Evolutionary conservation across 192 early-diverging fungal genomes (phyloP).

Genomic region (Piromyces sp.): DNA sequence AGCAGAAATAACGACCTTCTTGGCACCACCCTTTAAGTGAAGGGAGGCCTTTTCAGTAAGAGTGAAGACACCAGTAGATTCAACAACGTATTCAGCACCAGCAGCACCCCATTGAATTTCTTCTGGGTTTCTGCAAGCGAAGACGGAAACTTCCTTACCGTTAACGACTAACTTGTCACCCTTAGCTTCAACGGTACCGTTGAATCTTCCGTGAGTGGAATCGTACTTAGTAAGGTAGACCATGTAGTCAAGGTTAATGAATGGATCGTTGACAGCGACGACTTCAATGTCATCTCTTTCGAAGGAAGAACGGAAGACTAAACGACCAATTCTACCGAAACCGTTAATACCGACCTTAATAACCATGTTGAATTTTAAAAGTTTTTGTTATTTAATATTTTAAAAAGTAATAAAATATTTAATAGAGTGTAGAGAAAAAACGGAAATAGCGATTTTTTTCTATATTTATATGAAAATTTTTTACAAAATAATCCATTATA

Average conservation of each 20-base stretch:
- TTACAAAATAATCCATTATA: neutral
- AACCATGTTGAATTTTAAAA: neutral
- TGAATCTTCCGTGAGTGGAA: slow-evolving; percentile 92
- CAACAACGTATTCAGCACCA: slow-evolving; percentile 83
- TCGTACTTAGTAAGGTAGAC: slow-evolving; percentile 68
- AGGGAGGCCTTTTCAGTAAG: slow-evolving; percentile 64
- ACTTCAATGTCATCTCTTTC: slow-evolving; percentile 53
- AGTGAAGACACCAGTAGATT: slow-evolving; percentile 98
- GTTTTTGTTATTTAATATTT: neutral
- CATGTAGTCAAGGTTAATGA: slow-evolving; percentile 93
- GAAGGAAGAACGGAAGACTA: slow-evolving; percentile 80
- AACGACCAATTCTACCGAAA: slow-evolving; percentile 96
- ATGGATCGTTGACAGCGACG: slow-evolving; percentile 91
- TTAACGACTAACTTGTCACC: slow-evolving; percentile 81
- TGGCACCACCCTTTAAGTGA: slow-evolving; percentile 85
- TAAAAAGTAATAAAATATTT: neutral
- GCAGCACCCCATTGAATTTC: slow-evolving; percentile 74
- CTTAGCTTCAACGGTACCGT: slow-evolving; percentile 61
- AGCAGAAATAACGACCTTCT: slow-evolving; percentile 98
- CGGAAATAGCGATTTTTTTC: neutral
- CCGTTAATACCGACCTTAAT: slow-evolving; percentile 7
- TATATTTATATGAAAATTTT: neutral
- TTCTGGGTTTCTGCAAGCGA: slow-evolving; percentile 55
- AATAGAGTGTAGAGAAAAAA: neutral
- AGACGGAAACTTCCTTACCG: slow-evolving; percentile 59